Base-by-base conservation (phyloP, 2,329 filamentous ascomycete species). In the Chrysoporthe deuterocubensis region DNA sequence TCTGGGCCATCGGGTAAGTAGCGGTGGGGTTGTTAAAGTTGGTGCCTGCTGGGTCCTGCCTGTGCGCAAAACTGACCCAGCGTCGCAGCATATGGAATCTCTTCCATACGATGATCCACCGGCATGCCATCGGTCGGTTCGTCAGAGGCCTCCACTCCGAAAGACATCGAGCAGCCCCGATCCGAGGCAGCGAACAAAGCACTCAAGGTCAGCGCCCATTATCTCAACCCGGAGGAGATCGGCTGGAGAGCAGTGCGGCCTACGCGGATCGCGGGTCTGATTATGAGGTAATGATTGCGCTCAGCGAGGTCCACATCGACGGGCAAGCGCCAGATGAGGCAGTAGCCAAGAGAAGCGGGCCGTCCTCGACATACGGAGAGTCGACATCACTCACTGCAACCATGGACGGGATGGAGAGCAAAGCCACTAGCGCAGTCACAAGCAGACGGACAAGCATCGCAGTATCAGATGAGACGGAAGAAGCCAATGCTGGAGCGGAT, bases 1-100 rank as follows among this genome's bases (percentile, higher is more conserved):
- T 82, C 26, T 80, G 78, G 74, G 70, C 76, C 34, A 73, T 77
- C 62, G 75, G 77, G 76, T 78, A 74, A 72, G 76, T 72, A n/a
- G 37, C 37, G 26, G 37, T 40, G 37, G 37, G 9, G 9, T 40
- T 40, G 37, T 9, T 40, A 4, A 37, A 18, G 11, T 54, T 13
- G 32, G 21, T 9, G 5, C 5, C 5, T 6, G 9, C 9, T 16
- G 42, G 11, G 14, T n/a, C 3, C 9, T 40, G 37, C 21, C 43
- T 5, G 42, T 37, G 4, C 42, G 8, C 11, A 21, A 21, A 42
- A 34, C 56, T n/a, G 56, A 34, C 56, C 11, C 2, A 58, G 34
- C 37, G 56, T 18, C 3, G 14, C 3, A 37, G 32, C 4, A 18
- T 34, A 57, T 40, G 32, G 32, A 43, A 14, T 34, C 56, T 42